phyloP scores from a whole-genome alignment of 306 rosid genomes.

The Clitoria ternatea region DNA sequence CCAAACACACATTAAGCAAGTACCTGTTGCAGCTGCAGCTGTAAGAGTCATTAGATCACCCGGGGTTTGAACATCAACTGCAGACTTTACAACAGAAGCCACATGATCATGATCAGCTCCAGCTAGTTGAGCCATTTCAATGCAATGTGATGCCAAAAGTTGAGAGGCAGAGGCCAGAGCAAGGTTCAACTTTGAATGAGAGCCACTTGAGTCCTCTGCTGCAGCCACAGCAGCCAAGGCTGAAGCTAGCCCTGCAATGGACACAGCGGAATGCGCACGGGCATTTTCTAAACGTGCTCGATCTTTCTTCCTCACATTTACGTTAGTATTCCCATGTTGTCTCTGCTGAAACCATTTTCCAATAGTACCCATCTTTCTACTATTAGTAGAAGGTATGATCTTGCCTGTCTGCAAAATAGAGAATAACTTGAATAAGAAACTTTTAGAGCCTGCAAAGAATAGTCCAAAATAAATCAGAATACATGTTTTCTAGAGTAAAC shows the following conservation, averaged over 20 bases:
- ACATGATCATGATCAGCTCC: conserved; percentile 63
- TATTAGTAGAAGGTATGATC: conserved; percentile 27
- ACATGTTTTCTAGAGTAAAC: too few relatives aligned
- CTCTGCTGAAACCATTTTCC: conserved; percentile 84
- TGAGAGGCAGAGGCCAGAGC: conserved; percentile 78
- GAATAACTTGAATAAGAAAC: neutral
- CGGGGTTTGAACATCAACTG: conserved; percentile 58
- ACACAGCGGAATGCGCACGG: conserved; percentile 63
- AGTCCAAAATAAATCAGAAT: neutral
- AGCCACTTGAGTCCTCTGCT: conserved; percentile 38
- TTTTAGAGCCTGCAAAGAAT: neutral
- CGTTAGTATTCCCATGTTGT: conserved; percentile 32
- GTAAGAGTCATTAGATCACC: conserved; percentile 83
- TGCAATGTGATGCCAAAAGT: conserved; percentile 78
- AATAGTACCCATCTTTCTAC: conserved; percentile 41
- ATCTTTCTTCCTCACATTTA: conserved; percentile 58
- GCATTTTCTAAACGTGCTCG: conserved; percentile 62
- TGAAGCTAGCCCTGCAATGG: conserved; percentile 77
- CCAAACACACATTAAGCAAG: neutral
- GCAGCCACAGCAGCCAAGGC: conserved; percentile 76
- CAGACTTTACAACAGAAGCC: conserved; percentile 59
- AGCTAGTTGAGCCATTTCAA: conserved; percentile 68
- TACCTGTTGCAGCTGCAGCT: conserved; percentile 93
- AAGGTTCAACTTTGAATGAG: conserved; percentile 50
- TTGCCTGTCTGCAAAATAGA: conserved; percentile 44